Evolutionary conservation across 2,329 filamentous ascomycete genomes (phyloP).

Genomic region (Peltaster fructicola): DNA sequence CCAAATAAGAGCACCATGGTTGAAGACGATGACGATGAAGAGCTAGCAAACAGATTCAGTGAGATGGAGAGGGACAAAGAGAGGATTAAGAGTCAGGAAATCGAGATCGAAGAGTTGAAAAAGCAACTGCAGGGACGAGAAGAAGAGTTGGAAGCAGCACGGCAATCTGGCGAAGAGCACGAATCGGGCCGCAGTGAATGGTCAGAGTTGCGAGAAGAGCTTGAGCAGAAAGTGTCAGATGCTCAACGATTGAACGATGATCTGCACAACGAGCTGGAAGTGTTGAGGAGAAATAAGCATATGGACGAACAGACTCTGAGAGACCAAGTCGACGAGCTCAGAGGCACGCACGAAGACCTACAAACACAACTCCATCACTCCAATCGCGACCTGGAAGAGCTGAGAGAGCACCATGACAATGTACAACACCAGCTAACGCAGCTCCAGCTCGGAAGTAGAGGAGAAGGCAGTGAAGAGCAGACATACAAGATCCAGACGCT

Average conservation of each 20-base stretch:
- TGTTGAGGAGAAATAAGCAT: constrained; percentile 34
- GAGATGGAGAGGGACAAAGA: constrained; percentile 8
- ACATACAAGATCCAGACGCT: constrained; percentile 40
- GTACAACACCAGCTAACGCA: constrained; percentile 6
- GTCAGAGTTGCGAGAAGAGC: constrained; percentile 45
- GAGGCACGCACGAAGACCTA: constrained; percentile 3
- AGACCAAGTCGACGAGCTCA: neutral
- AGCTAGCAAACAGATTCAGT: constrained; percentile 28
- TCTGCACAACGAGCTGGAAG: constrained; percentile 62
- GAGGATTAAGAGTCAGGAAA: constrained; percentile 65
- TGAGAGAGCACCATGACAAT: constrained; percentile 6
- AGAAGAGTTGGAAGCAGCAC: constrained; percentile 49
- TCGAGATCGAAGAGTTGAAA: constrained; percentile 56
- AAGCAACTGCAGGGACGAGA: constrained; percentile 59
- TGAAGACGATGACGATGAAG: constrained; percentile 68
- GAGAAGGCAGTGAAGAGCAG: constrained; percentile 29
- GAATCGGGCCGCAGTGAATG: constrained; percentile 11
- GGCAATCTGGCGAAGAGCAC: constrained; percentile 36
- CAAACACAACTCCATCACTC: constrained; percentile 5
- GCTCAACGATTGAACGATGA: constrained; percentile 56
- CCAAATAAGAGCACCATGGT: constrained; percentile 97
- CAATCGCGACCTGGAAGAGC: constrained; percentile 23
- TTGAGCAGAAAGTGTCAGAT: constrained; percentile 23
- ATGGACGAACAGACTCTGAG: constrained; percentile 6
- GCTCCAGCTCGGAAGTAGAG: constrained; percentile 19